Base-by-base conservation (phyloP, 2,329 filamentous ascomycete species). In the Parafenestella ontariensis region DNA sequence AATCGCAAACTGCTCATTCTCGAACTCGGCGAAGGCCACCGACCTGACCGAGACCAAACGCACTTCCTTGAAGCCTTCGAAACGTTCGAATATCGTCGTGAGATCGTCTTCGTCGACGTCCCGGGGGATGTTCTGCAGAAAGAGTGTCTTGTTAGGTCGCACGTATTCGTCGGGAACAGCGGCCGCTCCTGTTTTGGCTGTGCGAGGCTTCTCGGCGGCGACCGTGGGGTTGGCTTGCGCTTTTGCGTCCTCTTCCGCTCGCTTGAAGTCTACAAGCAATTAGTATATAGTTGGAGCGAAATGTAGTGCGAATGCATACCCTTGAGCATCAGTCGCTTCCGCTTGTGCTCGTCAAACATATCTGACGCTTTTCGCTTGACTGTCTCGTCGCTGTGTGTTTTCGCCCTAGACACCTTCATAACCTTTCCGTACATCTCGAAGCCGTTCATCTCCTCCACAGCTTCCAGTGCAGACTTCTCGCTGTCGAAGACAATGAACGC, bases 91-190 rank as follows among this genome's bases (percentile, higher is more conserved):
- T 58, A 98, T 87, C 28, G 84, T 83, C 0, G 87, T 89, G 49
- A 99, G 85, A 21, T 83, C 85, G 61, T 96, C 92, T 69, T 91
- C 87, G 74, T 90, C 90, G 77, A 90, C 92, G 61, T 92, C 90
- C 60, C 94, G 91, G 8, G 95, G 93, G 31, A 99, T 79, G 68
- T 98, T 94, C 79, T 96, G 92, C 57, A 98, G 82, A 79, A 98
- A 96, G 31, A 99, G 85, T 64, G 92, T 96, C 81, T 96, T 97
- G 85, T 98, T 98, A 31, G 95, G 94, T 3, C 94, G 94, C 3
- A 98, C 85, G 76, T 96, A 98, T 78, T 99, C 95, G 84, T 98
- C 95, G n/a, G 93, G 92, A 17, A 98, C 88, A 50, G 92, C 89
- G 10, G 89, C 83, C 1, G 87, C 83, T 29, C 91, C 91, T n/a